Evolutionary conservation across 345 rosid species (phyloP), one percentile per base, ranked within the genome.

Genomic region (Carallia pectinifolia): DNA sequence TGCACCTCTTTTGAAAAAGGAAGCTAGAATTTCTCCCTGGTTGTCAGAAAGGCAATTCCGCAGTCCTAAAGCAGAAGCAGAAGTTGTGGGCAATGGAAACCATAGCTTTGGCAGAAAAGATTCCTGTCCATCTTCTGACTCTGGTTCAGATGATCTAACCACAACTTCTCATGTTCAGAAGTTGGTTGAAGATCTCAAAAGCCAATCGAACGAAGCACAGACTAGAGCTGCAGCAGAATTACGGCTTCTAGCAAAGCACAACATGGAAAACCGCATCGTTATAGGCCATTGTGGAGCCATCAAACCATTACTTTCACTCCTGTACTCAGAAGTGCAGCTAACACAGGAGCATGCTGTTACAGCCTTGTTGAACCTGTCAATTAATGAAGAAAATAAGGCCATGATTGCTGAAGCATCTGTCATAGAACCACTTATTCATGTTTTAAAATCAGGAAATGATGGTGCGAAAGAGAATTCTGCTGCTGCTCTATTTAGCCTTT

Each of bases 381-480:
- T 95, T 72, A 83, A 84, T 67, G 91, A 95, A 74, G 84, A 83
- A 40, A 90, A 87, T 77, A 92, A 88, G 79, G 81, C 82, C 76
- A 78, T 75, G 76, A 95, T 95, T 74, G 97, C 87, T 0, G 87
- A 85, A 75, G 85, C 83, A 0, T 96, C 91, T 50, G 92, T 89
- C 3, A 72, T 89, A 67, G 97, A 95, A 52, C 93, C 96, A 6
- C 89, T 95, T 47, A 76, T 90, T 80, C 89, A 92, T 81, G 96
- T 86, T 65, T 59, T 92, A 60, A 85, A 84, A 72, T 83, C 86
- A 2, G 99, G 97, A 58, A 92, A 76, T 62, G 89, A 83, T 74
- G 91, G 88, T 64, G 96, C 97, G 67, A 90, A 80, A 82, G 97
- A 90, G 80, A 95, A 95, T 71, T 85, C 99, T 71, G 99, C 97